Evolutionary conservation across 441 rosid genomes (phyloP).

Genomic region (Croton laevigatus): DNA sequence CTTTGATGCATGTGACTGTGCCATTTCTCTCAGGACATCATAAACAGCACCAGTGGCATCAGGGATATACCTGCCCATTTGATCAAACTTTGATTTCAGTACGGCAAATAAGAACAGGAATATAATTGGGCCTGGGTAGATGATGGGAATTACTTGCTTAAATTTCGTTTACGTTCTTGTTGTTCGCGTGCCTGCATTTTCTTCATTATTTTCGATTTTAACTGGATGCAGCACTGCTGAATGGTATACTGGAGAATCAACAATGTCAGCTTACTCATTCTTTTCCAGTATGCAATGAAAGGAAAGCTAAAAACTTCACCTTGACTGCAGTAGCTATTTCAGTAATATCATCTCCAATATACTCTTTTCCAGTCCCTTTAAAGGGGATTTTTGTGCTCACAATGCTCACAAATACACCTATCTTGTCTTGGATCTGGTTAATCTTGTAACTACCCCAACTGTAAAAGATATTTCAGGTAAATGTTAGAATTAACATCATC

Average conservation of each 20-base stretch:
- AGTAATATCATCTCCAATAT: constrained; percentile 93
- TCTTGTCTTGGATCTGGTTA: constrained; percentile 84
- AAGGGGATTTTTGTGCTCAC: constrained; percentile 21
- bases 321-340: constrained; percentile 95
- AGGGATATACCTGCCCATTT: constrained; percentile 73
- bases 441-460: constrained; percentile 97
- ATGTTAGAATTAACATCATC: constrained; percentile 6
- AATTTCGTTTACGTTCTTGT: constrained; percentile 86
- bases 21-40: constrained; percentile 73
- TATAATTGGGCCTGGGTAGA: neutral
- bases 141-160: constrained; percentile 59
- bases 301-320: constrained; percentile 39
- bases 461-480: constrained; percentile 24
- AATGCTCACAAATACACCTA: constrained; percentile 83
- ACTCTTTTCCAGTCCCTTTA: constrained; percentile 92
- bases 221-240: constrained; percentile 96
- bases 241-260: constrained; percentile 61
- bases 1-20: constrained; percentile 51
- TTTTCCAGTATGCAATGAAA: neutral
- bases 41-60: constrained; percentile 80
- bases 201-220: constrained; percentile 81
- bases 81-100: constrained; percentile 6
- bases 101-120: constrained; percentile 3
- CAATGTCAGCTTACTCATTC: constrained; percentile 26
- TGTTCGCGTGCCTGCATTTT: constrained; percentile 92